Evolutionary conservation across 106 monocot species (phyloP), one percentile per base, ranked within the genome.

Genomic region (Iris macrosiphon): DNA sequence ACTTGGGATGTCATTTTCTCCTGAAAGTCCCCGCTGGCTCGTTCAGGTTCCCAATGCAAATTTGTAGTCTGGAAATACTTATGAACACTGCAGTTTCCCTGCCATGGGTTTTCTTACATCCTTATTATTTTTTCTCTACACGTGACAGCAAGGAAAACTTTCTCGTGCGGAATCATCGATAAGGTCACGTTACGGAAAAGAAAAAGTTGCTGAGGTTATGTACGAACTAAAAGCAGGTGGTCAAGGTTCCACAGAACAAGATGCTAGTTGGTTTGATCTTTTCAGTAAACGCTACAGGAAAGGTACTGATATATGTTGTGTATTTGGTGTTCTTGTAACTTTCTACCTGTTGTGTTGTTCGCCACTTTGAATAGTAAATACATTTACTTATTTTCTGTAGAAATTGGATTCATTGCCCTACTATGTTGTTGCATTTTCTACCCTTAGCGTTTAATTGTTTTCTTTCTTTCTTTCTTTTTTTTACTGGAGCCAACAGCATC

Each of bases 261-360:
- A 96, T 79, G 96, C 90, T 74, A 66, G 66, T 43, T 90, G 96
- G 96, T 61, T 96, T 63, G 96, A 96, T 65, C 90, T 96, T 66
- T 90, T 96, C 66, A 77, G 77, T 49, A 86, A 83, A 51, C 86
- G 96, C 55, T 96, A 96, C 43, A 57, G 86, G 76, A 83, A 75
- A 83, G 82, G 96, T 96, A 74, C 24, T 40, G n/a, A n/a, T n/a
- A n/a, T n/a, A n/a, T n/a, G n/a, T n/a, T n/a, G n/a, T n/a, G n/a
- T n/a, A n/a, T n/a, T n/a, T n/a, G n/a, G n/a, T n/a, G n/a, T n/a
- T n/a, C n/a, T n/a, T n/a, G n/a, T n/a, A n/a, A n/a, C n/a, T n/a
- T n/a, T n/a, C n/a, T n/a, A n/a, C n/a, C n/a, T n/a, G n/a, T n/a
- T n/a, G n/a, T n/a, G n/a, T n/a, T n/a, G n/a, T n/a, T n/a, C n/a